Conservation (phyloP, 2,329 filamentous ascomycete species). For the Dactylellina parvicollis region DNA sequence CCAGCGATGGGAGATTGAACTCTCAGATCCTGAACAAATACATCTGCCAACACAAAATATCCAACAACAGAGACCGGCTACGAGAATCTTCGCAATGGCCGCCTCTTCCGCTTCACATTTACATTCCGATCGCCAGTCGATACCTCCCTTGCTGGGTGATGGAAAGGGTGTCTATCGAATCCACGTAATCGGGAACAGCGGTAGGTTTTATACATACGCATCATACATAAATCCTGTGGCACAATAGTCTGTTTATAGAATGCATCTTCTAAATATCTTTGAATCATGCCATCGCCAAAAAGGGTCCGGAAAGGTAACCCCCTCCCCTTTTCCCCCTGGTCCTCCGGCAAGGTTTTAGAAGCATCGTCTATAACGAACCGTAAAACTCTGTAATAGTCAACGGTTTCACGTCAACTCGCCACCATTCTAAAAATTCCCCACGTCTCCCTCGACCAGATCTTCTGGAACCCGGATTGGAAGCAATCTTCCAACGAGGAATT, state of each 20-base stretch:
- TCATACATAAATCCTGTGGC: not conserved
- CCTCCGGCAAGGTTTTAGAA: not conserved
- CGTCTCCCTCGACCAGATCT: slow-evolving; percentile 36
- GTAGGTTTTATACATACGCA: slow-evolving; percentile 10
- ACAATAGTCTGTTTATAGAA: not conserved
- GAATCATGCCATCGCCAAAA: not conserved
- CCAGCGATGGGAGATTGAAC: too few relatives aligned
- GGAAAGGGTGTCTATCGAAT: slow-evolving; percentile 38
- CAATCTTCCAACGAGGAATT: slow-evolving; percentile 31
- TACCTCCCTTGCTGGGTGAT: slow-evolving; percentile 24
- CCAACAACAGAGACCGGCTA: slow-evolving; percentile 11
- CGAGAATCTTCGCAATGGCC: not conserved
- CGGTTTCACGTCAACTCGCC: slow-evolving; percentile 20
- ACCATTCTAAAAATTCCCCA: slow-evolving; percentile 28
- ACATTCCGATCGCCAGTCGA: not conserved
- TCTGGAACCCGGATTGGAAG: slow-evolving; percentile 36
- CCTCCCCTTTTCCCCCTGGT: not conserved
- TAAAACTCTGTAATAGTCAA: slow-evolving; percentile 18
- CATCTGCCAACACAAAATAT: slow-evolving; percentile 18
- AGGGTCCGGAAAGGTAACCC: slow-evolving; percentile 39
- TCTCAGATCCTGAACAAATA: not conserved
- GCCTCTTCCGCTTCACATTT: not conserved
- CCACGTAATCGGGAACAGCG: slow-evolving; percentile 49
- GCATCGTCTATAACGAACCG: not conserved
- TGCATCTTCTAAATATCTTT: not conserved